Evolutionary conservation across 129 eudicot species (phyloP).

Genomic region (Lactuca sativa): DNA sequence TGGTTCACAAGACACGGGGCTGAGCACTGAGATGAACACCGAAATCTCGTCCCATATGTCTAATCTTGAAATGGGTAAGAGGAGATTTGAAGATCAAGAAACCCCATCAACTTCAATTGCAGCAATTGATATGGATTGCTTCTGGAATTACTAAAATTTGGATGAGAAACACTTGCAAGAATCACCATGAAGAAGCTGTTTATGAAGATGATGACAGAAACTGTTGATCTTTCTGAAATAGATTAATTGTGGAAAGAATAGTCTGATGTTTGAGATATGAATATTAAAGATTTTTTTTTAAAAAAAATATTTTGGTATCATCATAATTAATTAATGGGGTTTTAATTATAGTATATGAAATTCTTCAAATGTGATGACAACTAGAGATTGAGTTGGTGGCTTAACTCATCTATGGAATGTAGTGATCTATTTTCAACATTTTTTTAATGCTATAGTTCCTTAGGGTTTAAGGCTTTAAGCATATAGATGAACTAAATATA

Average conservation of each 20-base stretch:
- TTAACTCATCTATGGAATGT: conserved; percentile 24
- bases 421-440: conserved; percentile 16
- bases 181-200: background rate
- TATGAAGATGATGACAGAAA: conserved; percentile 11
- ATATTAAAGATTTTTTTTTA: background rate
- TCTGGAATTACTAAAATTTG: conserved; percentile 46
- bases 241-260: conserved; percentile 18
- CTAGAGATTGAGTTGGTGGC: conserved; percentile 44
- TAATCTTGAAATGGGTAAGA: conserved; percentile 51
- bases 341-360: conserved; percentile 6
- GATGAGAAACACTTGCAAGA: background rate
- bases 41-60: conserved; percentile 65
- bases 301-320: conserved; percentile 1
- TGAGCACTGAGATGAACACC: conserved; percentile 58
- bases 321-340: background rate
- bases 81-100: conserved; percentile 48
- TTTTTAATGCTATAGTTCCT: background rate
- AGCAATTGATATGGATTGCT: conserved; percentile 41
- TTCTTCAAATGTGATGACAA: conserved; percentile 27
- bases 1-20: conserved; percentile 62
- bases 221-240: conserved; percentile 15
- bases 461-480: background rate
- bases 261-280: conserved; percentile 21
- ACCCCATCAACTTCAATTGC: conserved; percentile 54
- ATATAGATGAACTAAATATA: background rate